Conservation (phyloP, 2,329 filamentous ascomycete species). For the Ascosphaera pollenicola region DNA sequence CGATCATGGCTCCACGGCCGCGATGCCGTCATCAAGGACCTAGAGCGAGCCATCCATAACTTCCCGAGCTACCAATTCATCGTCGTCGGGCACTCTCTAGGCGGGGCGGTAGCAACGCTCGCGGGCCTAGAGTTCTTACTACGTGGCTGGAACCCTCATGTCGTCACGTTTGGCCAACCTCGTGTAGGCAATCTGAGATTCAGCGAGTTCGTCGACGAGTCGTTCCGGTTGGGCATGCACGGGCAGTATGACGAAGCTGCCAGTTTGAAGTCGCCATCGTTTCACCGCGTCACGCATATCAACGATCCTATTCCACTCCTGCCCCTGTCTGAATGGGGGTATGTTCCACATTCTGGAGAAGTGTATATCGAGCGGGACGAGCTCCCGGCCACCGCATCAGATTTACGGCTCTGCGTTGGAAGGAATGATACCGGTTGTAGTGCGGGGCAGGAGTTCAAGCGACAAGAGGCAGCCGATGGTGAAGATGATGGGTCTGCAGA, state of each 20-base stretch:
- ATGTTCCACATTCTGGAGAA: constrained; percentile 64
- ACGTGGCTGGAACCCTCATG: constrained; percentile 49
- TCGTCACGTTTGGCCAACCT: constrained; percentile 90
- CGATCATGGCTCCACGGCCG: constrained; percentile 62
- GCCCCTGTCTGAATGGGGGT: constrained; percentile 75
- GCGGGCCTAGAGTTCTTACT: constrained; percentile 63
- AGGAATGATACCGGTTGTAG: constrained; percentile 52
- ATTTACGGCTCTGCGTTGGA: constrained; percentile 52
- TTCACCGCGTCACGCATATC: constrained; percentile 63
- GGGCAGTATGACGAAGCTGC: background rate
- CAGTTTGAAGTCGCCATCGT: constrained; percentile 18
- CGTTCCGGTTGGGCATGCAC: constrained; percentile 20
- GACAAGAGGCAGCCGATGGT: constrained; percentile 12
- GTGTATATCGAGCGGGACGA: constrained; percentile 56
- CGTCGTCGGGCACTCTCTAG: constrained; percentile 76
- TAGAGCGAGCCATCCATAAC: constrained; percentile 35
- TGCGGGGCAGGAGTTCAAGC: constrained; percentile 26
- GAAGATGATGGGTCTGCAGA: background rate
- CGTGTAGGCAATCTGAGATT: constrained; percentile 33
- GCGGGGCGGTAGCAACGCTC: constrained; percentile 74
- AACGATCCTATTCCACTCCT: constrained; percentile 78
- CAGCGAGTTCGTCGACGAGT: constrained; percentile 29
- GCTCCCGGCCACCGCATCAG: constrained; percentile 43
- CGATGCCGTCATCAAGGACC: constrained; percentile 40
- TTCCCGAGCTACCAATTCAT: constrained; percentile 54